phyloP scores from a whole-genome alignment of 179 eudicot genomes.

The Actinidia arguta region DNA sequence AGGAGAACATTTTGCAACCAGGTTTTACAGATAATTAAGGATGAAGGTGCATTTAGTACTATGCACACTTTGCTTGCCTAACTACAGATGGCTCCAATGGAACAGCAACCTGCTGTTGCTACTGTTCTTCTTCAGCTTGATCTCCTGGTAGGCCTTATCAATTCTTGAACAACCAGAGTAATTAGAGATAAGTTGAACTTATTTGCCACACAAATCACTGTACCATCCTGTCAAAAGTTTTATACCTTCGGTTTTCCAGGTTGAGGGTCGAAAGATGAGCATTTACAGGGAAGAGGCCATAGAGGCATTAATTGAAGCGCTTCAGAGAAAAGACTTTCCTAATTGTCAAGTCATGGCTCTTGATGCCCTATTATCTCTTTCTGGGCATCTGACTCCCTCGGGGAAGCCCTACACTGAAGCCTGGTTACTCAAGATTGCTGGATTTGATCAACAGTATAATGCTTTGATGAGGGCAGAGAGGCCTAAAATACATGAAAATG shows the following conservation, averaged over 20 bases:
- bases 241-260: constrained; percentile 29
- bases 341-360: constrained; percentile 53
- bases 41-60: constrained; percentile 63
- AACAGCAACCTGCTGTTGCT: constrained; percentile 60
- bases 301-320: constrained; percentile 56
- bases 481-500: constrained; percentile 27
- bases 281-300: constrained; percentile 67
- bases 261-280: constrained; percentile 64
- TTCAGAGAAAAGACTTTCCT: constrained; percentile 49
- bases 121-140: constrained; percentile 66
- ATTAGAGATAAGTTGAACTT: neutral
- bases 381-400: constrained; percentile 42
- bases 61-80: constrained; percentile 65
- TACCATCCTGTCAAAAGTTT: neutral
- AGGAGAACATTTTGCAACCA: constrained; percentile 57
- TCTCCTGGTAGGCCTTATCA: constrained; percentile 48
- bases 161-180: neutral
- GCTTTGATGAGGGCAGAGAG: constrained; percentile 39
- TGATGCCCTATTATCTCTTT: constrained; percentile 46
- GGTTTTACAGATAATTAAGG: constrained; percentile 51
- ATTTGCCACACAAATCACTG: neutral
- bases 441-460: constrained; percentile 49
- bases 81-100: constrained; percentile 69
- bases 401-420: constrained; percentile 48
- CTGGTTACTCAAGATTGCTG: constrained; percentile 59